Evolutionary conservation across 257 asterid species (phyloP).

Genomic region (Rauvolfia tetraphylla): DNA sequence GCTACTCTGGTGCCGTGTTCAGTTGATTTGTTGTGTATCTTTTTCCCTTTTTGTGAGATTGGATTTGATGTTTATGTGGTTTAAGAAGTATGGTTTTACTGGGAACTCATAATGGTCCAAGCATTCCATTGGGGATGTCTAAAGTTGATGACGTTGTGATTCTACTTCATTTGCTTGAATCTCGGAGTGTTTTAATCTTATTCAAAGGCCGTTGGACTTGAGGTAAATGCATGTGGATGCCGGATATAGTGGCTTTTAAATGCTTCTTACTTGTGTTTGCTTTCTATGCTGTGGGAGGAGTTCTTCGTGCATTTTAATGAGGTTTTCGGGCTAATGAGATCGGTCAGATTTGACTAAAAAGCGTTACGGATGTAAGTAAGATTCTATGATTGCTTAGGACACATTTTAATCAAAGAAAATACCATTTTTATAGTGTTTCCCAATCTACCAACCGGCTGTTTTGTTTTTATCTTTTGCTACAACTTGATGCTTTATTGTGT

Average conservation of each 20-base stretch:
- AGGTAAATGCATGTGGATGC: background rate
- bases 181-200: background rate
- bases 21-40: background rate
- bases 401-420: background rate
- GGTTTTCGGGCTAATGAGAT: conserved; percentile 1
- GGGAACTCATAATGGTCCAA: background rate
- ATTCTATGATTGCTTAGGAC: background rate
- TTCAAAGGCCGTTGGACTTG: background rate
- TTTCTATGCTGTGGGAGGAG: background rate
- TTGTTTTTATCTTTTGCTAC: background rate
- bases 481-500: background rate
- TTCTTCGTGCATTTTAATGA: background rate
- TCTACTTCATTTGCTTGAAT: background rate
- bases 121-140: background rate
- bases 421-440: background rate
- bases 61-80: background rate
- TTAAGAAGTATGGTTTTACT: background rate
- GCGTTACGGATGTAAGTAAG: background rate
- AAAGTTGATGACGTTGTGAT: background rate
- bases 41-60: background rate
- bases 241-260: background rate
- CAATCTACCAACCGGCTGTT: background rate
- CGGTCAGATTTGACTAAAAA: background rate
- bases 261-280: background rate
- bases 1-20: background rate